Conservation (phyloP, 345 rosid genomes). For the Eucalyptus cladocalyx region DNA sequence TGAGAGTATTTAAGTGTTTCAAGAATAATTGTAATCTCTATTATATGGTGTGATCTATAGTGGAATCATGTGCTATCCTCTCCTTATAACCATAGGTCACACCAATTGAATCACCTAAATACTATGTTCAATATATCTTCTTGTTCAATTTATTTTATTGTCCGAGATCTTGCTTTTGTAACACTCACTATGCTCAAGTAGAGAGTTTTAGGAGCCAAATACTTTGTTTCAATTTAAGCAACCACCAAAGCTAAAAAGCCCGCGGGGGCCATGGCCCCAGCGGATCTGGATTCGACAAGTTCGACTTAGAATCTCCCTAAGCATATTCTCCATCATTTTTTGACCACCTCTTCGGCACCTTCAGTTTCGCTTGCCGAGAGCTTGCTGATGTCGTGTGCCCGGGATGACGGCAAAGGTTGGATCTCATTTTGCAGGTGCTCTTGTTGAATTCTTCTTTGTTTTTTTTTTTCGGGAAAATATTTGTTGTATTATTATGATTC, state of each 20-base stretch:
- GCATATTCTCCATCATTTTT: background rate
- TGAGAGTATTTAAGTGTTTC: background rate
- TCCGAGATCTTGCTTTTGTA: background rate
- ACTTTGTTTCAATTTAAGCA: background rate
- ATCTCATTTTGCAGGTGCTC: background rate
- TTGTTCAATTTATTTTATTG: too few species aligned
- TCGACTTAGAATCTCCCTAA: background rate
- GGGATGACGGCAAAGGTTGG: background rate
- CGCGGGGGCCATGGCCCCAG: background rate
- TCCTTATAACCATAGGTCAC: background rate
- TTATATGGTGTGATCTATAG: background rate
- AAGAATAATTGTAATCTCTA: too few species aligned
- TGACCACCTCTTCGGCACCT: background rate
- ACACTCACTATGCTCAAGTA: background rate
- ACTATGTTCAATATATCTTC: rapidly evolving
- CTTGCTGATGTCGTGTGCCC: background rate
- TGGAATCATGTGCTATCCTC: rapidly evolving
- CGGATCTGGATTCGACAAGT: background rate
- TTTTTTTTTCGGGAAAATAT: background rate
- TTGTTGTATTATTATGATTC: background rate
- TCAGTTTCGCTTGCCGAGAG: background rate
- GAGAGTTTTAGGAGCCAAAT: background rate
- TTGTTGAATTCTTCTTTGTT: too few species aligned
- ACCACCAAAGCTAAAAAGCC: background rate
- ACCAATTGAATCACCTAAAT: too few species aligned